Base-by-base conservation (phyloP, 2,329 filamentous ascomycete species). In the Penicillium sp. region DNA sequence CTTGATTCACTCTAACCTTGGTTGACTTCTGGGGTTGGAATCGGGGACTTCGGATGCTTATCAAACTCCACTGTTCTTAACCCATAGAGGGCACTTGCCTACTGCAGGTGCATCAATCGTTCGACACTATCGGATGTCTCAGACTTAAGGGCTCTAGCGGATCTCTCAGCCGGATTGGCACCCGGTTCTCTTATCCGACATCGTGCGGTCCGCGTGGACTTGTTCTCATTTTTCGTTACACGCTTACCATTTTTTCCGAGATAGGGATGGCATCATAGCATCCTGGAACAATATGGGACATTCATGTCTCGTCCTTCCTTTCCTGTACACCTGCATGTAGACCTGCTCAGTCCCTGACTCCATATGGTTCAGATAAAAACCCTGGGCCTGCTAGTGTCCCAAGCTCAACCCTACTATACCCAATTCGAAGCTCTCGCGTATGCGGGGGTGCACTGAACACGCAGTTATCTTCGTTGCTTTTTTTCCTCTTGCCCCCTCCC, bases 51-150 rank as follows among this genome's bases (percentile, higher is more conserved):
- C 35, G 35, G 35, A 19, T 50, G 50, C 37, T 56, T 48, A 54
- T 59, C 50, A 42, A 33, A 47, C 49, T 57, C 49, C 52, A 60
- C 55, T 55, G 42, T 31, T 24, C 13, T 24, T 54, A 52, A 43
- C 24, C 51, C 55, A 55, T 54, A 48, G 49, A 49, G 21, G 24
- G 37, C 13, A 44, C 54, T 54, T 35, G 43, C 6, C 46, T 55
- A 48, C 46, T 57, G 55, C 57, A 58, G 46, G 43, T 60, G 55
- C 57, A 55, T 42, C 48, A 50, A 35, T 60, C 56, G 54, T 54
- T 59, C 55, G 58, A 57, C 58, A 33, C 55, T 58, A 57, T 60
- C 54, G 51, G 33, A 49, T 62, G 60, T 62, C 60, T 62, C 60
- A 56, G 24, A 55, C 51, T 57, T 52, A 57, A 59, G 56, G 59